Base-by-base conservation (phyloP, 345 rosid genomes). In the Eucalyptus dawsonii region DNA sequence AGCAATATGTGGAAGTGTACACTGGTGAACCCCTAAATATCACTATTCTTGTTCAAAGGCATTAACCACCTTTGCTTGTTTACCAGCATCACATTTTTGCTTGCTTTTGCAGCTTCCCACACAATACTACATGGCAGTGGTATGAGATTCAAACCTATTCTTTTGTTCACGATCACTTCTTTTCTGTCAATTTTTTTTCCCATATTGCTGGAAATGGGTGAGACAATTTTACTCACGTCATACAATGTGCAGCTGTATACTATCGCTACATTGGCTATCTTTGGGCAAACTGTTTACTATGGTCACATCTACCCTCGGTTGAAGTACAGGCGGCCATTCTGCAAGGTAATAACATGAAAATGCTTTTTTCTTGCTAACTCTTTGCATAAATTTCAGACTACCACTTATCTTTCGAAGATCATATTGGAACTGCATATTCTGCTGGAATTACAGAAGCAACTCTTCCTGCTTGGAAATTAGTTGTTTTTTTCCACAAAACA, bases 81-180 rank as follows among this genome's bases (percentile, higher is more conserved):
- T 62, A 62, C 72, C 37, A 62, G 31, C 9, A 62, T 62, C 2
- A 62, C 72, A 40, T 88, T 88, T 86, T 44, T 51, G 19, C 88
- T 65, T 88, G 60, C 17, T 92, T 92, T 91, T 93, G 95, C 98
- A 97, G 99, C 99, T 97, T 91, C 98, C 98, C 37, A 95, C 99
- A 60, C 97, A 96, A 49, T 96, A 91, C 92, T 95, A 96, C 91
- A 95, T 91, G 94, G 99, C 98, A 91, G 22, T 95, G 93, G 99
- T 97, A 92, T 90, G 90, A 87, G 80, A 88, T n/a, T 44, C 3
- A 47, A 72, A 44, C 56, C 17, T 47, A 31, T 19, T 50, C 9
- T 80, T 11, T 58, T 58, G 53, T 65, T 62, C 53, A 44, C 15
- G 40, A 65, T 65, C 37, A 15, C 1, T n/a, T 65, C 37, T 29